Conservation (phyloP, 75 land plant genomes). For the Cunninghamia lanceolata region DNA sequence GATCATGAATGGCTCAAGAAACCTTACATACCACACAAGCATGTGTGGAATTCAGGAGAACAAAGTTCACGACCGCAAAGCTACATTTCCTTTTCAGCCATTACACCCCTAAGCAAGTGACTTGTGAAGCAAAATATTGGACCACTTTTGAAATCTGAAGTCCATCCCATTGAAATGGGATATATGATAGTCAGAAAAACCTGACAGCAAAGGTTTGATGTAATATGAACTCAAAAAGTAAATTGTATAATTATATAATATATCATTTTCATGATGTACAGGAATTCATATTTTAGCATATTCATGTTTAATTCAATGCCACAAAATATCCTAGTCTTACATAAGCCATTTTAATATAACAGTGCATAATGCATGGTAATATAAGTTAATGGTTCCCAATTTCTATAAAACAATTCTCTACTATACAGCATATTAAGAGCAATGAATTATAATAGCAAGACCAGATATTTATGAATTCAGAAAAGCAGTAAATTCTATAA, state of each 20-base stretch:
- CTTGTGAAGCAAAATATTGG: neutral
- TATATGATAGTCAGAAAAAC: neutral
- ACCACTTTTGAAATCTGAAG: neutral
- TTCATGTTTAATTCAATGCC: too few species aligned
- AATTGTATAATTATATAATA: too few species aligned
- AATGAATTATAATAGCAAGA: too few species aligned
- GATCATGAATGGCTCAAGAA: neutral
- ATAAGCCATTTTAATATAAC: too few species aligned
- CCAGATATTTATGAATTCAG: too few species aligned
- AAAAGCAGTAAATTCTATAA: too few species aligned
- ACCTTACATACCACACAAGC: neutral
- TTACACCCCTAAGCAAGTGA: neutral
- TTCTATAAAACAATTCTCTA: too few species aligned
- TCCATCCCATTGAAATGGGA: neutral
- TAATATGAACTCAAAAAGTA: neutral
- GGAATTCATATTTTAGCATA: neutral
- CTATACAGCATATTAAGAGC: too few species aligned
- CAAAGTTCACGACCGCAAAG: neutral
- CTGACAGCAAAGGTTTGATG: neutral
- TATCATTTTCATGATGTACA: neutral
- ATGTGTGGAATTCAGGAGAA: neutral
- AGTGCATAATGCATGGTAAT: too few species aligned
- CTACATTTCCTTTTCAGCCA: neutral
- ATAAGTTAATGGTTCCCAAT: too few species aligned
- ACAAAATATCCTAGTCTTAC: too few species aligned